Evolutionary conservation across 2,329 filamentous ascomycete species (phyloP), one percentile per base, ranked within the genome.

Genomic region (Cryphonectria japonica): DNA sequence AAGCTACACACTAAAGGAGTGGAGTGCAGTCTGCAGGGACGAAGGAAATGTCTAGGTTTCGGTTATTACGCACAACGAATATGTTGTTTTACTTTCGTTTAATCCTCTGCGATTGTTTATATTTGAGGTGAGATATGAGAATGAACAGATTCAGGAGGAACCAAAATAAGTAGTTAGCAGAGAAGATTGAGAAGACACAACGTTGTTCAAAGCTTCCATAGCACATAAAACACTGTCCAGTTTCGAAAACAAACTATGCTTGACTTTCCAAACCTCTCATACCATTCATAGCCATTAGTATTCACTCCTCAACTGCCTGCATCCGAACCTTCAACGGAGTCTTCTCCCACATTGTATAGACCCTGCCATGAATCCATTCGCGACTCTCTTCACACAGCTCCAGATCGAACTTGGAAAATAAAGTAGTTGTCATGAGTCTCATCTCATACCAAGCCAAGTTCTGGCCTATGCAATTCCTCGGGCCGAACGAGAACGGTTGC

Each of bases 351-450:
- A 83, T 74, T 2, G 79, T 71, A 61, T 77, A 83, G 22, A 79
- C 76, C 67, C 77, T 77, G 71, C 84, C 82, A 9, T 76, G 74
- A 13, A 82, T 75, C 83, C 84, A 85, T 37, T 77, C 70, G 4
- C 73, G 54, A 59, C 78, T 79, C 37, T 81, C 78, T 6, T 82
- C 76, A 1, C 78, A 78, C 39, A 85, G 76, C 54, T 76, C 74
- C 71, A 86, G 69, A 69, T 87, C 85, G 73, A 86, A 87, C 59
- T 83, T 83, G 75, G 80, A 86, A 0, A 87, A 71, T 5, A 87
- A 73, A 3, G 80, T 80, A 0, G 82, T 81, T 3, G 87, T 74
- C 43, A 87, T 83, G 7, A 86, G 75, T 5, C 85, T 80, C 80
- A 87, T 84, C 74, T 88, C 85, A 41, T 82, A 79, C 69, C 84